These are phyloP conservation scores for Russula emetica DNA, from an alignment of 768 basidiomycete genomes.

Conservation along the genomic window DNA sequence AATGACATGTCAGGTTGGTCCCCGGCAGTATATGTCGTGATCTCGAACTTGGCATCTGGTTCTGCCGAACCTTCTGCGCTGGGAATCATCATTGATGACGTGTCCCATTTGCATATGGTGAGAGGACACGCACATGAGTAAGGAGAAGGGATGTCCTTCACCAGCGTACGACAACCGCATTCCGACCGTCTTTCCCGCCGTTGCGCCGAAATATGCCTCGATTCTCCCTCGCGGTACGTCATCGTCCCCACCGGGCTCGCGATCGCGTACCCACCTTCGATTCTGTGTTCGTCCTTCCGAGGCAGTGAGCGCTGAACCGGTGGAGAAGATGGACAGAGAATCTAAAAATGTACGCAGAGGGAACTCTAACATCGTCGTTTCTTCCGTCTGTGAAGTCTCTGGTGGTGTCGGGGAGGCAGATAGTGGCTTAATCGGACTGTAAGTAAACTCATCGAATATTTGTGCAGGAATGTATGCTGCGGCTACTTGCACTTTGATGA, in stretches of 20 bases:
- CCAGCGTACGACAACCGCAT: constrained; percentile 85
- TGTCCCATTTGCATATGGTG: background rate
- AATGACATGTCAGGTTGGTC: constrained; percentile 77
- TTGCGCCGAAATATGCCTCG: constrained; percentile 52
- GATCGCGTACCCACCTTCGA: constrained; percentile 46
- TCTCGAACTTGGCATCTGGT: constrained; percentile 83
- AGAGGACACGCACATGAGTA: constrained; percentile 62
- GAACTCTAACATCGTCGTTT: constrained; percentile 63
- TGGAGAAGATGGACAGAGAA: constrained; percentile 91
- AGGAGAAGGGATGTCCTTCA: constrained; percentile 66
- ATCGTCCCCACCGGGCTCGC: constrained; percentile 44
- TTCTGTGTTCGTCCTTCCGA: constrained; percentile 34
- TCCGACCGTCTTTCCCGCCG: constrained; percentile 63
- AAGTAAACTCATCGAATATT: constrained; percentile 78
- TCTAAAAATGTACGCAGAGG: constrained; percentile 81
- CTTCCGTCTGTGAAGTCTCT: constrained; percentile 30
- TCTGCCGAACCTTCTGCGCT: constrained; percentile 77
- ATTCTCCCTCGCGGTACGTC: constrained; percentile 43
- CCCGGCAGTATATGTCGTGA: constrained; percentile 81
- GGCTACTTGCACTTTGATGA: constrained; percentile 44
- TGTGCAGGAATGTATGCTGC: constrained; percentile 76
- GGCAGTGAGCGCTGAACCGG: constrained; percentile 42
- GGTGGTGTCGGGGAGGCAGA: constrained; percentile 27
- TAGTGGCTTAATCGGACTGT: constrained; percentile 39
- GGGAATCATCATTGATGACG: constrained; percentile 2